Evolutionary conservation across 140 eudicot species (phyloP).

Genomic region (Erigeron philadelphicus): DNA sequence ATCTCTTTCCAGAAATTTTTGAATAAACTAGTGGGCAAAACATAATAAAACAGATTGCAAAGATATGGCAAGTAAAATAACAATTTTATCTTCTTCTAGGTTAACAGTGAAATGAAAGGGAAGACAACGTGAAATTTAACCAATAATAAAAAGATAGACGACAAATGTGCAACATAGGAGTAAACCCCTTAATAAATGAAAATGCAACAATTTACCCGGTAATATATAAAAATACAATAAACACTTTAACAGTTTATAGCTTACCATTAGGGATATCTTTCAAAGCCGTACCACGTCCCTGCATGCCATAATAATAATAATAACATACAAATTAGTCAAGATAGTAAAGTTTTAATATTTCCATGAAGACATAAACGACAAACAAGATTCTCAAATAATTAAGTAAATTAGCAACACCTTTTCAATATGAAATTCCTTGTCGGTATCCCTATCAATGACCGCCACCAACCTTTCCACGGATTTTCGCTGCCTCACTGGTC

Average conservation of each 20-base stretch:
- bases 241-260: neutral
- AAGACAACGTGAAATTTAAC: too few relatives aligned
- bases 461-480: slow-evolving; percentile 94
- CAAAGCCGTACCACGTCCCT: slow-evolving; percentile 90
- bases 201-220: neutral
- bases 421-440: slow-evolving; percentile 61
- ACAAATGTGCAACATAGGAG: neutral
- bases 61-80: too few relatives aligned
- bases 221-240: neutral
- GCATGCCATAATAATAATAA: slow-evolving; percentile 36
- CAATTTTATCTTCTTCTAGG: too few relatives aligned
- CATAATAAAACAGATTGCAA: too few relatives aligned
- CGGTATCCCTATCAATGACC: slow-evolving; percentile 55
- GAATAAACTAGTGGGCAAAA: too few relatives aligned
- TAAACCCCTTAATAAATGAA: neutral
- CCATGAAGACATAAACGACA: slow-evolving; percentile 19
- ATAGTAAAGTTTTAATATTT: neutral
- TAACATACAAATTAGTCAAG: slow-evolving; percentile 5
- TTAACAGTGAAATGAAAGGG: too few relatives aligned
- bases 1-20: too few relatives aligned
- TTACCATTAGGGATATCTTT: slow-evolving; percentile 92
- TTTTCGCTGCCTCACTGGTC: slow-evolving; percentile 84
- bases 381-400: slow-evolving; percentile 3
- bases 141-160: too few relatives aligned
- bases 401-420: slow-evolving; percentile 44